A percentile compares a stretch with the other conserved stretches of the same genome.
These are phyloP conservation scores for Termitomyces sp. DNA, from an alignment of 768 basidiomycete species.

Conservation along the genomic window DNA sequence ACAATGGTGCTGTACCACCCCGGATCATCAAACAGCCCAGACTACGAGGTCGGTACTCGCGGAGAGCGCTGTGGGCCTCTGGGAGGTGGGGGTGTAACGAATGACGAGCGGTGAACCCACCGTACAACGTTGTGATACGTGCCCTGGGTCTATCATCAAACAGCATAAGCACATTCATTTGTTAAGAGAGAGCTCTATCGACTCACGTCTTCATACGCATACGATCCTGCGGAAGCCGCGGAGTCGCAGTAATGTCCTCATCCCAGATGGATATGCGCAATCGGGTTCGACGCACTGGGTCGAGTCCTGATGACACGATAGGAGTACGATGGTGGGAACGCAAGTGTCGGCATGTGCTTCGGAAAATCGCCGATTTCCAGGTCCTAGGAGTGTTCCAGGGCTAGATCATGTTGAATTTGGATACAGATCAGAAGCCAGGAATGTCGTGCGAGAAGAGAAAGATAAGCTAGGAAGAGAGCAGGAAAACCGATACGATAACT, in stretches of 20 bases:
- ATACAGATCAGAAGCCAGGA: too few species aligned
- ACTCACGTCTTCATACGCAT: constrained; percentile 79
- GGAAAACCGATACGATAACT: constrained; percentile 69
- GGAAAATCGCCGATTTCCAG: constrained; percentile 80
- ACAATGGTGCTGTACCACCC: constrained; percentile 85
- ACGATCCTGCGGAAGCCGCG: constrained; percentile 77
- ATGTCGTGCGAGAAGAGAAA: background rate
- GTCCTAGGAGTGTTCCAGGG: constrained; percentile 45
- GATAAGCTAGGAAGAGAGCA: background rate
- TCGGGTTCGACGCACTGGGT: constrained; percentile 46
- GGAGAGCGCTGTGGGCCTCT: constrained; percentile 24
- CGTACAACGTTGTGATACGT: constrained; percentile 77
- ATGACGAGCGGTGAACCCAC: constrained; percentile 82
- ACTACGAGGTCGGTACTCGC: constrained; percentile 53
- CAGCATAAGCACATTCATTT: too few species aligned
- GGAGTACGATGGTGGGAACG: constrained; percentile 87
- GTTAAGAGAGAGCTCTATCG: background rate
- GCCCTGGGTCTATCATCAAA: constrained; percentile 63
- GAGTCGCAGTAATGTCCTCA: constrained; percentile 66
- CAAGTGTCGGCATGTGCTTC: constrained; percentile 73
- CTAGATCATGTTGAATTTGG: too few species aligned
- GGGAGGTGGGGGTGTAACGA: constrained; percentile 55
- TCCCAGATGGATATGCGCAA: constrained; percentile 77
- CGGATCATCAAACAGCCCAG: constrained; percentile 60
- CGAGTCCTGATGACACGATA: constrained; percentile 78